Conservation (phyloP, 1,139 yeast species). For the Geotrichum carabidarum region DNA sequence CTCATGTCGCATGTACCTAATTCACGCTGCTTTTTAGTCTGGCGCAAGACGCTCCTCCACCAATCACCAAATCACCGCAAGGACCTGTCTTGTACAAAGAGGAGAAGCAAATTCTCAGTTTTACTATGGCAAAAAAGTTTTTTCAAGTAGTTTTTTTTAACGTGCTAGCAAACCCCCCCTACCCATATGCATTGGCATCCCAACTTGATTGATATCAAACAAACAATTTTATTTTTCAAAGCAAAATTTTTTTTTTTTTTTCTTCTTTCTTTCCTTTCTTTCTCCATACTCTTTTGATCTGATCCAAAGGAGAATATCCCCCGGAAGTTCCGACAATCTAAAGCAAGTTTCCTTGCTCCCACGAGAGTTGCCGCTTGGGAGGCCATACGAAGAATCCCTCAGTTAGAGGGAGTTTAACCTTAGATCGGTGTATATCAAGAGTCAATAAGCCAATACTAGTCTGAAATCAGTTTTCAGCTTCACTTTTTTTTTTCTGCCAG, state of each 20-base stretch:
- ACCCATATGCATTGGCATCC: not conserved
- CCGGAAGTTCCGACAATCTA: conserved; percentile 15
- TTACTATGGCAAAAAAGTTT: not conserved
- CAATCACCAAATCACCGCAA: too few relatives aligned
- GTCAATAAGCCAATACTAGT: conserved; percentile 5
- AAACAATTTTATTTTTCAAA: not conserved
- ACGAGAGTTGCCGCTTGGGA: conserved; percentile 30
- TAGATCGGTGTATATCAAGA: conserved; percentile 15
- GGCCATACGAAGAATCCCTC: conserved; percentile 25
- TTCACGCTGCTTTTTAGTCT: too few relatives aligned
- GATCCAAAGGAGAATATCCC: conserved; percentile 10
- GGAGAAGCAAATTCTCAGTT: too few relatives aligned
- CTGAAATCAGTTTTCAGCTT: not conserved
- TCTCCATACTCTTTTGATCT: conserved; percentile 14
- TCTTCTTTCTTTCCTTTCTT: conserved; percentile 14
- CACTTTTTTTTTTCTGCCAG: conserved; percentile 1
- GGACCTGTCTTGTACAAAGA: too few relatives aligned
- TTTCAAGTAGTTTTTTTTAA: not conserved
- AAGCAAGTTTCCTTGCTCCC: conserved; percentile 22
- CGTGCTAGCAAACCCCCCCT: not conserved
- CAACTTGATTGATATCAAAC: not conserved
- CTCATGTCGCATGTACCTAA: too few relatives aligned
- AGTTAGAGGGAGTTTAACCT: conserved; percentile 21
- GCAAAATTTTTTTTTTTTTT: conserved; percentile 10
- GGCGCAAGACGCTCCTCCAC: too few relatives aligned